Base-by-base conservation (phyloP, 169 alveolate species). In the Eimeria falciformis region DNA sequence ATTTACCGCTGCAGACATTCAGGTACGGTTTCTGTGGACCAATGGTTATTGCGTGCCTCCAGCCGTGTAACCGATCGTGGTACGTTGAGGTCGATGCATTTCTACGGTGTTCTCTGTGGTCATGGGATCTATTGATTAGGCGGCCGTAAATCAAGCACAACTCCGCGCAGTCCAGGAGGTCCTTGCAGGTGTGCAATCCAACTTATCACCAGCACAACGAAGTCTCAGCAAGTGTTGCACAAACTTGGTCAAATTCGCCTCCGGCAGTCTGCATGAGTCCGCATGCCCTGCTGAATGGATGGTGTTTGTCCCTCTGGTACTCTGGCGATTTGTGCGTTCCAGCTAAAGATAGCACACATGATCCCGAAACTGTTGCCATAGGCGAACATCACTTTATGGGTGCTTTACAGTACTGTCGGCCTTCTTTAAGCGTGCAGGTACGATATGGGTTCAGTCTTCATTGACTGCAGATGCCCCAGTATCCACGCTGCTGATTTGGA, bases 1-100 rank as follows among this genome's bases (percentile, higher is more conserved):
- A 9, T 81, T 81, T 18, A 55, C 73, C 40, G 75, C 89, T n/a
- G 89, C 89, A 29, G 89, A 81, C n/a, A 81, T 81, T 81, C 89
- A 81, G 89, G 89, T 81, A 55, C 58, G n/a, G 0, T n/a, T 14
- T n/a, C 25, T n/a, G 0, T 14, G 62, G 62, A 21, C 23, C 62
- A 50, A 12, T 1, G 62, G 23, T 12, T 50, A 12, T 50, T 50
- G 79, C 18, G 0, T 21, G 79, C 12, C 3, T 40, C 12, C 29
- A 0, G 78, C 78, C 33, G 37, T 40, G 23, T 43, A 40, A 9
- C 4, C 21, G 83, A 3, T 33, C 3, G 83, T 43, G 43, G 25
- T 53, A n/a, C 65, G 4, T 53, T 71, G 40, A 27, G 29, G 0
- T 37, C 7, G 43, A n/a, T 18, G 43, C 9, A 7, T 9, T 4